Evolutionary conservation across 768 basidiomycete species (phyloP).

Genomic region (Boletus rubescentipes): DNA sequence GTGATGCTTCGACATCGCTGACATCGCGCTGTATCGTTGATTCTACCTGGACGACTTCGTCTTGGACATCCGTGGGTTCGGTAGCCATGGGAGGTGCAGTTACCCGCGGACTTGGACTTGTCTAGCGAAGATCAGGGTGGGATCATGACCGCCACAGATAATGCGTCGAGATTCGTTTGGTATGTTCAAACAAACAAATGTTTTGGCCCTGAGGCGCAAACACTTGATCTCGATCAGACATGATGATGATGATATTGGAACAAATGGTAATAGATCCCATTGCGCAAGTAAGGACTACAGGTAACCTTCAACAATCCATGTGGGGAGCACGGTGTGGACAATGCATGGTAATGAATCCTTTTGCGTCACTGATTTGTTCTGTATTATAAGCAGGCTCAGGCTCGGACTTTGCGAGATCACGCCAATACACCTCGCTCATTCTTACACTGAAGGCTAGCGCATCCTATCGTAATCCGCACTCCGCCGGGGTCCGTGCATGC

Average conservation of each 20-base stretch:
- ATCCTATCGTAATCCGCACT: conserved; percentile 73
- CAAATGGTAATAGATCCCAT: conserved; percentile 22
- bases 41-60: conserved; percentile 4
- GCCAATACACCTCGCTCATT: background rate
- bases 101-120: background rate
- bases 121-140: background rate
- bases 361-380: background rate
- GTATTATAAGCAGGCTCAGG: conserved; percentile 31
- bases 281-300: conserved; percentile 21
- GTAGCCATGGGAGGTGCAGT: conserved; percentile 11
- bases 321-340: conserved; percentile 54
- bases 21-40: conserved; percentile 3
- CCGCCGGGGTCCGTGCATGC: conserved; percentile 59
- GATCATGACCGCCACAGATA: conserved; percentile 2
- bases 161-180: background rate
- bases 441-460: conserved; percentile 45
- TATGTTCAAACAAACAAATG: background rate
- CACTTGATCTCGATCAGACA: background rate
- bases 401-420: background rate
- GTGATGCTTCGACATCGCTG: conserved; percentile 13
- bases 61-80: conserved; percentile 9
- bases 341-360: conserved; percentile 37
- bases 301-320: conserved; percentile 42
- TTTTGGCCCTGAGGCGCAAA: no score
- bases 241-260: no score